Evolutionary conservation across 208 protist genomes (phyloP), one percentile per base, ranked within the genome.

Genomic region (Angomonas ambiguus): DNA sequence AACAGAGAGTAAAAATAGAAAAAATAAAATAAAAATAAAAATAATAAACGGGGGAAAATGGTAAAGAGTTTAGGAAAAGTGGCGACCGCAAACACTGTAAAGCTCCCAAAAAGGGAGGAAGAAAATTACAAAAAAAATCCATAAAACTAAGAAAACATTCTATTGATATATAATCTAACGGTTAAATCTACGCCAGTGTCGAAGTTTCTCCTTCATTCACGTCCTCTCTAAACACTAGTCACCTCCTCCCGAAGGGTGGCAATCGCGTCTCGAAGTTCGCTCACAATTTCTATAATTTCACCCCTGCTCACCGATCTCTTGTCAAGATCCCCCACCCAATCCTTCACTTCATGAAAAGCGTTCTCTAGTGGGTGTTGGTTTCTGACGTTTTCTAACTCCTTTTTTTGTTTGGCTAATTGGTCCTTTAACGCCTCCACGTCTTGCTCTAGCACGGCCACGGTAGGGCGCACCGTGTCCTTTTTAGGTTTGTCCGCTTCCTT

Each of bases 241-340:
- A 73, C 13, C 16, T 82, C 76, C 11, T 65, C 69, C 18, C 69
- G 70, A 16, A 88, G 51, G 32, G 69, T 62, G 10, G 51, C 48
- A 1, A 93, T 42, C 49, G 86, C 76, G 18, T 70, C 62, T 25
- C 83, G 71, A 35, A 94, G 41, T 0, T 58, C 55, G n/a, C 73
- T 65, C 20, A 84, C 65, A 48, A 73, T 58, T 41, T 91, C 71
- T 35, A 81, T 63, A 55, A 95, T 67, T 49, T 91, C 84, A 2
- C 83, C 81, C 5, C 77, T 69, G 22, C 42, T 88, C 30, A 87
- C 71, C 42, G 77, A 71, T 0, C 82, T 74, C 64, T 79, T 76
- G 49, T 95, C 89, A 2, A 95, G 49, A 42, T 92, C 89, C 1
- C 67, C 72, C 27, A 95, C 71, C 86, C 89, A 95, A 62, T 93